Base-by-base conservation (phyloP, 1,284 basidiomycete genomes). In the Vanrija sp. region DNA sequence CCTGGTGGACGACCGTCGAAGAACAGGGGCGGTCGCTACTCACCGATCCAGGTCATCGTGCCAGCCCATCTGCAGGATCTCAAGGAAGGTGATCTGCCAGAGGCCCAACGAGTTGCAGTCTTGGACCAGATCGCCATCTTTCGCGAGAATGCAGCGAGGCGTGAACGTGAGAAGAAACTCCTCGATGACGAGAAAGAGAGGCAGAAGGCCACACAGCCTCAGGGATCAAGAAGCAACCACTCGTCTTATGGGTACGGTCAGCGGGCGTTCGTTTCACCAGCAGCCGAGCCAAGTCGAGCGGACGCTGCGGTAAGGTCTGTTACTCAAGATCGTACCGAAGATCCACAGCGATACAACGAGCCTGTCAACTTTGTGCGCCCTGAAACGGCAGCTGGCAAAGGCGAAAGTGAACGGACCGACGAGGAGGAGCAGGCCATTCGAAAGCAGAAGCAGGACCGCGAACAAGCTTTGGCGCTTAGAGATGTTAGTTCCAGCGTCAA, bases 91-190 rank as follows among this genome's bases (percentile, higher is more conserved):
- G 93, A 97, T 69, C 82, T 98, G 26, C 93, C 93, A n/a, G 93
- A 95, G 77, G 89, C 89, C 1, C 91, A 94, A 74, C 87, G 93
- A 21, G 91, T 89, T 2, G 86, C 90, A 29, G 93, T 98, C 53
- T 87, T 97, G 56, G 90, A 87, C 38, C 93, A 97, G 72, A 98
- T 98, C 59, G 91, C 92, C 1, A 87, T 92, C 66, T 97, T 94
- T 75, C 83, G 91, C 52, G 89, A 92, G 75, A 83, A 87, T 16
- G 87, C 90, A 0, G 90, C 88, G 14, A 89, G 90, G 71, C 80
- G 88, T 26, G 91, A 94, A 67, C 82, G 87, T 34, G 89, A 93
- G 74, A 91, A 91, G 78, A 79, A 88, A 78, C 80, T 83, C 51
- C 84, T 88, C 65, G 86, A 88, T 43, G 63, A 74, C 48, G 74